A percentile compares a stretch with the other conserved stretches of the same genome.
Evolutionary conservation across 768 basidiomycete genomes (phyloP).

Genomic region (Basidioascus undulatus): DNA sequence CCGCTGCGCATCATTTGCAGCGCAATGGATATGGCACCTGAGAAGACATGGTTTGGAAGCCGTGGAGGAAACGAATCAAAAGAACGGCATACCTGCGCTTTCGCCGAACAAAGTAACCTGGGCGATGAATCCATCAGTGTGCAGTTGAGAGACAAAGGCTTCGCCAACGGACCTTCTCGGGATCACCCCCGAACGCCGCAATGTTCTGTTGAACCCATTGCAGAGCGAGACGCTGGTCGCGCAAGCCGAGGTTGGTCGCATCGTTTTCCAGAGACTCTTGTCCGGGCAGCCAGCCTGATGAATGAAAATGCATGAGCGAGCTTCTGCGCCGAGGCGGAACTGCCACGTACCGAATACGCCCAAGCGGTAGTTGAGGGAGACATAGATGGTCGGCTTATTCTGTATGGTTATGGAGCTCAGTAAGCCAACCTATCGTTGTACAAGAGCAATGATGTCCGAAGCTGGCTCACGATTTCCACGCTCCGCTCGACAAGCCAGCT

Average conservation of each 20-base stretch:
- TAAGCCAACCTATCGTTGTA: no score
- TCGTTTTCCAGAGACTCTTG: constrained; percentile 23
- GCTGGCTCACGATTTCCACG: constrained; percentile 19
- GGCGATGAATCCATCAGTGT: constrained; percentile 9
- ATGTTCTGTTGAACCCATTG: constrained; percentile 42
- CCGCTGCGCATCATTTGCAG: constrained; percentile 20
- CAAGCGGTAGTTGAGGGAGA: constrained; percentile 32
- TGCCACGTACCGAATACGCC: constrained; percentile 36
- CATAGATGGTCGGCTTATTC: constrained; percentile 30
- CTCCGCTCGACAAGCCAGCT: constrained; percentile 16
- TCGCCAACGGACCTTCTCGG: constrained; percentile 22
- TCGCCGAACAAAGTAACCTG: neutral
- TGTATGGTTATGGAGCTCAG: no score
- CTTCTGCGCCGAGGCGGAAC: constrained; percentile 15
- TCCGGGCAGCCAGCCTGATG: constrained; percentile 26
- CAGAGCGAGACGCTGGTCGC: constrained; percentile 35
- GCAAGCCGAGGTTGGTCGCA: constrained; percentile 29
- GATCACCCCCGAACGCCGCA: constrained; percentile 38
- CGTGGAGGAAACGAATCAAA: no score
- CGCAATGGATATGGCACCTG: neutral
- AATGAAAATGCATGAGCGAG: constrained; percentile 14
- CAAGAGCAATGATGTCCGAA: neutral
- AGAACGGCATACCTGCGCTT: neutral
- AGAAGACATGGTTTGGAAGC: neutral
- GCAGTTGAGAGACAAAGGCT: no score